A percentile compares a stretch with the other conserved stretches of the same genome.
These are phyloP conservation scores for Lantana camara DNA, from an alignment of 257 asterid species.

Conservation along the genomic window DNA sequence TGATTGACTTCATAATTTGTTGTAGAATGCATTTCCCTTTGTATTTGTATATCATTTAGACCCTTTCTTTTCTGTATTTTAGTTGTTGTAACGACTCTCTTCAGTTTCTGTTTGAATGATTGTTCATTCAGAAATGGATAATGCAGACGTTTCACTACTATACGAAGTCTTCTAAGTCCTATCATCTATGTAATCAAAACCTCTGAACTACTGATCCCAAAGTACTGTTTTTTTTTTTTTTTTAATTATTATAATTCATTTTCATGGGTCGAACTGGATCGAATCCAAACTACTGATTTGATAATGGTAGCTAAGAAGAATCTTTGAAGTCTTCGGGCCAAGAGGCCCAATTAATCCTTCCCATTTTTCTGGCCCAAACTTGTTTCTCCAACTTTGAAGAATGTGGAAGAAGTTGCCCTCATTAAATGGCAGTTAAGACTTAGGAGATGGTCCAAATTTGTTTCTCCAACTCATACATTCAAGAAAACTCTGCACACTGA, in stretches of 20 bases:
- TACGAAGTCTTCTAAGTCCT: too few species aligned
- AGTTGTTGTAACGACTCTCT: slow-evolving; percentile 1
- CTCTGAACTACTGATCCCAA: too few species aligned
- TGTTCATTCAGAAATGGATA: slow-evolving; percentile 32
- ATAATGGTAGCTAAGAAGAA: slow-evolving; percentile 35
- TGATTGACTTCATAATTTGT: slow-evolving; percentile 8
- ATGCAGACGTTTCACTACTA: not conserved
- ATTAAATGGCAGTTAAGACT: slow-evolving; percentile 32
- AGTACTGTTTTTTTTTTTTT: too few species aligned
- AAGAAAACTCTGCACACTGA: not conserved
- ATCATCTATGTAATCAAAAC: too few species aligned
- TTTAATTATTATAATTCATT: too few species aligned
- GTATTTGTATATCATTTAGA: slow-evolving; percentile 16
- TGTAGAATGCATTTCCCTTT: slow-evolving; percentile 7
- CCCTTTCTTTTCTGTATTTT: not conserved
- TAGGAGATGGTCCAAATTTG: slow-evolving; percentile 27
- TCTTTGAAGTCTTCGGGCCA: too few species aligned
- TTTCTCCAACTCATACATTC: slow-evolving; percentile 28
- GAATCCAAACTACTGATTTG: too few species aligned
- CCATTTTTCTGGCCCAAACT: too few species aligned
- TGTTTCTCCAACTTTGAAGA: too few species aligned
- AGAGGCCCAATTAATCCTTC: too few species aligned
- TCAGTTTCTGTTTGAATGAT: slow-evolving; percentile 29
- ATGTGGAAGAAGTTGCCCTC: slow-evolving; percentile 31
- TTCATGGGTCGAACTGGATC: too few species aligned